Conservation (phyloP, 1,139 yeast genomes). For the Hansenula sp. region DNA sequence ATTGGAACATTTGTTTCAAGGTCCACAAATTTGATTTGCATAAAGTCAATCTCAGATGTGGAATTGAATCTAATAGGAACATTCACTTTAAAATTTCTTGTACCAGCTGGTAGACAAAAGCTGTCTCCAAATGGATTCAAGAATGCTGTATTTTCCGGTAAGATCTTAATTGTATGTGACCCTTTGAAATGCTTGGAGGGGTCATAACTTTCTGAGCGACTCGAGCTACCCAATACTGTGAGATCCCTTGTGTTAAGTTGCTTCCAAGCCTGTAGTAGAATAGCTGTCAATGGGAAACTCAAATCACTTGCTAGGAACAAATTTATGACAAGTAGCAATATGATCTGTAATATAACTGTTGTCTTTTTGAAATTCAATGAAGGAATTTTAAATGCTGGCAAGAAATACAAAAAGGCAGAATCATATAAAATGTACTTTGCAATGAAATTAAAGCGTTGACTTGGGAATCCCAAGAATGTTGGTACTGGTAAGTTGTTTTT, state of each 20-base stretch:
- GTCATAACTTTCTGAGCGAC: conserved; percentile 40
- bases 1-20: conserved; percentile 48
- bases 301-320: conserved; percentile 33
- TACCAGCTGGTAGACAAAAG: conserved; percentile 52
- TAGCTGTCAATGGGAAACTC: conserved; percentile 44
- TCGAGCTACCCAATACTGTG: conserved; percentile 56
- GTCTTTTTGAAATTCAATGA: conserved; percentile 49
- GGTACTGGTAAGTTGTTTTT: conserved; percentile 25
- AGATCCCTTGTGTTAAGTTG: conserved; percentile 54
- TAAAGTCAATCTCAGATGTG: conserved; percentile 61
- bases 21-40: conserved; percentile 63
- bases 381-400: conserved; percentile 76
- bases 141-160: conserved; percentile 88
- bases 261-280: conserved; percentile 44
- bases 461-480: conserved; percentile 32
- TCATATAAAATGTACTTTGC: conserved; percentile 72
- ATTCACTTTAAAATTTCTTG: conserved; percentile 27
- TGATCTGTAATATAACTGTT: conserved; percentile 31
- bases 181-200: conserved; percentile 79
- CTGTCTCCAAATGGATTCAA: conserved; percentile 71
- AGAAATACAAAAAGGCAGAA: conserved; percentile 58
- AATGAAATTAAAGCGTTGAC: conserved; percentile 53
- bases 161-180: conserved; percentile 74
- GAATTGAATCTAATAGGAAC: conserved; percentile 83
- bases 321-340: conserved; percentile 30